A percentile compares a stretch with the other conserved stretches of the same genome.
phyloP scores from a whole-genome alignment of 495 filamentous ascomycete genomes.

The Penicillium crystallinum region DNA sequence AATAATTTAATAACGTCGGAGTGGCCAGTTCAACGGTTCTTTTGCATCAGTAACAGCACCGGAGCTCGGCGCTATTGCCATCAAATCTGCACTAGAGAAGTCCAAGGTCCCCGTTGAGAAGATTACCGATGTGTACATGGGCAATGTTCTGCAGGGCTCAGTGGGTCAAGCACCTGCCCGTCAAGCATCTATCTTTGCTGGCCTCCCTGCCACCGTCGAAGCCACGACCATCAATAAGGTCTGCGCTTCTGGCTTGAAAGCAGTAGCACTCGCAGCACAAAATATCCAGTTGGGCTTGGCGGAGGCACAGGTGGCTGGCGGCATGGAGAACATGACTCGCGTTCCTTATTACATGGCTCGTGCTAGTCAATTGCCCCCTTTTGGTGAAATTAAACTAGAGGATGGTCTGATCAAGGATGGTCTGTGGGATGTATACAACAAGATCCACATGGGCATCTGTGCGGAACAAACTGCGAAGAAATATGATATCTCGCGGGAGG shows the following conservation, averaged over 20 bases:
- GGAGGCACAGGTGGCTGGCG: slow-evolving; percentile 84
- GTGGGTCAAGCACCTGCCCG: slow-evolving; percentile 88
- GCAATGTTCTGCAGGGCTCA: slow-evolving; percentile 83
- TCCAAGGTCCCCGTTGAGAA: slow-evolving; percentile 70
- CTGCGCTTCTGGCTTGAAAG: slow-evolving; percentile 90
- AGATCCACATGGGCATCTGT: slow-evolving; percentile 96
- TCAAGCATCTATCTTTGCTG: slow-evolving; percentile 86
- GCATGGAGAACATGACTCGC: slow-evolving; percentile 95
- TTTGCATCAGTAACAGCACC: slow-evolving; percentile 78
- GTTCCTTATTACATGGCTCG: slow-evolving; percentile 89
- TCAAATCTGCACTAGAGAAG: slow-evolving; percentile 81
- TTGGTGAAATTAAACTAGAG: slow-evolving; percentile 79
- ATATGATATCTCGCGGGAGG: slow-evolving; percentile 68
- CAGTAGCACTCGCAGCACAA: slow-evolving; percentile 83
- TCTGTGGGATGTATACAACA: slow-evolving; percentile 92
- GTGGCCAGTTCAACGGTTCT: slow-evolving; percentile 80
- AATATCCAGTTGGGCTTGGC: slow-evolving; percentile 87
- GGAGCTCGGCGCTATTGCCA: slow-evolving; percentile 77
- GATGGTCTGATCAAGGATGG: slow-evolving; percentile 95
- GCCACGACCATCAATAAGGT: slow-evolving; percentile 95
- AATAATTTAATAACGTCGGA: not conserved
- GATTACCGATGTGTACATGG: slow-evolving; percentile 92
- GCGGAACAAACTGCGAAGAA: slow-evolving; percentile 96
- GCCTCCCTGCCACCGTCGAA: slow-evolving; percentile 71
- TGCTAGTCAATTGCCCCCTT: slow-evolving; percentile 66